phyloP scores from a whole-genome alignment of 208 protist species.

The Phytomonas sp. region DNA sequence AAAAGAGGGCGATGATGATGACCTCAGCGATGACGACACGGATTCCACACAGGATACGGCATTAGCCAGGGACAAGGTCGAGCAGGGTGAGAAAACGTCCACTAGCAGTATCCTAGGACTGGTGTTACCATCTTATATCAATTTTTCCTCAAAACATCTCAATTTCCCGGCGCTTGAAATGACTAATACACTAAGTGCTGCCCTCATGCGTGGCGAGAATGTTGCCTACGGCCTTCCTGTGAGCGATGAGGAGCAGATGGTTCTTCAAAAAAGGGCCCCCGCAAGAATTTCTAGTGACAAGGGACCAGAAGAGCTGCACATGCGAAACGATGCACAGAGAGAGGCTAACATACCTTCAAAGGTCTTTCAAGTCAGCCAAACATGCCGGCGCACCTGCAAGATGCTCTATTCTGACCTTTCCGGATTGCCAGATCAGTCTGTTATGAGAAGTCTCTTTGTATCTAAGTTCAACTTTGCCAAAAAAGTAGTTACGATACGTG shows the following conservation, averaged over 20 bases:
- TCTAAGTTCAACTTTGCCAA: constrained; percentile 62
- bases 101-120: constrained; percentile 30
- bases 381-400: constrained; percentile 30
- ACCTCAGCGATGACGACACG: constrained; percentile 12
- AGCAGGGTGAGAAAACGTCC: not conserved
- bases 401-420: constrained; percentile 68
- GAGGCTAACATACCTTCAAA: constrained; percentile 83
- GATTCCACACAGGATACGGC: not conserved
- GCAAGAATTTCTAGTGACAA: constrained; percentile 43
- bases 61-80: constrained; percentile 7
- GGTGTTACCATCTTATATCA: constrained; percentile 54
- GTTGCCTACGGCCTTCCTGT: constrained; percentile 76
- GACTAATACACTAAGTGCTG: constrained; percentile 29
- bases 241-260: constrained; percentile 56
- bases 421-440: constrained; percentile 52
- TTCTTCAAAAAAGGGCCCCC: constrained; percentile 58
- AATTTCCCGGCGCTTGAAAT: constrained; percentile 67
- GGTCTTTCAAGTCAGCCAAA: constrained; percentile 21
- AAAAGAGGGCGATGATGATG: constrained; percentile 21
- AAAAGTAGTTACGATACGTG: constrained; percentile 69
- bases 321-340: constrained; percentile 78
- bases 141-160: constrained; percentile 53
- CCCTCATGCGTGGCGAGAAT: constrained; percentile 35
- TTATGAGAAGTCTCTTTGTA: constrained; percentile 53
- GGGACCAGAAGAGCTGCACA: constrained; percentile 39